phyloP scores from a whole-genome alignment of 805 yeast genomes.

The Sungouiella blattae region DNA sequence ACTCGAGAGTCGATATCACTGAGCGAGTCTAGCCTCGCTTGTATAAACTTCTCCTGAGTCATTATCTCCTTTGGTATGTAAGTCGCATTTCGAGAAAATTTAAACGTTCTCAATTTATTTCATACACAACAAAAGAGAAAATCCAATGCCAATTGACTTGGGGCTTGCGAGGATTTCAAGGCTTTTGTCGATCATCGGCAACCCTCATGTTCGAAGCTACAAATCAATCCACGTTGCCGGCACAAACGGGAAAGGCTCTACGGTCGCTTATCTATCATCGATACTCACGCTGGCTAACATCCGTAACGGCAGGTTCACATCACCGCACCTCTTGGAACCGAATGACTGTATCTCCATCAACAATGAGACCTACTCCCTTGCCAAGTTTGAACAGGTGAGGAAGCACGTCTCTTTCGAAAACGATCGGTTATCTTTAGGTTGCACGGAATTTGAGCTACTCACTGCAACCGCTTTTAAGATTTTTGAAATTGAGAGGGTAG shows the following conservation, averaged over 20 bases:
- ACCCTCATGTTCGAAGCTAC: constrained; percentile 59
- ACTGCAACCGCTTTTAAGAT: constrained; percentile 84
- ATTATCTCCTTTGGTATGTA: background rate
- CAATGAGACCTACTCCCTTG: constrained; percentile 49
- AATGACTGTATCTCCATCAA: constrained; percentile 75
- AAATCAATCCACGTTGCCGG: constrained; percentile 90
- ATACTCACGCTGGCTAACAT: constrained; percentile 48
- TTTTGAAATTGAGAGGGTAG: constrained; percentile 57
- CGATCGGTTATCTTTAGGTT: constrained; percentile 43
- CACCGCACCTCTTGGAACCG: constrained; percentile 76
- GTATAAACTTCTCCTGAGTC: constrained; percentile 30
- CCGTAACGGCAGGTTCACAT: constrained; percentile 75
- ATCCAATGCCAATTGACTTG: constrained; percentile 35
- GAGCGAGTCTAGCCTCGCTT: constrained; percentile 50
- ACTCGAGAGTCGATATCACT: constrained; percentile 50
- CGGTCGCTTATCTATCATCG: constrained; percentile 75
- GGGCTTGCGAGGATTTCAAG: constrained; percentile 32
- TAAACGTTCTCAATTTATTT: background rate
- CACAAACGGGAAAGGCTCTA: constrained; percentile 95
- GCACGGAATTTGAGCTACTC: constrained; percentile 84
- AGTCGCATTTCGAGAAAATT: constrained; percentile 1
- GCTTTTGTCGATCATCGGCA: constrained; percentile 46
- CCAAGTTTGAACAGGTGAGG: constrained; percentile 45
- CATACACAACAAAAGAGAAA: constrained; percentile 4
- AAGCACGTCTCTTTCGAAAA: constrained; percentile 41